Base-by-base conservation (phyloP, 2,329 filamentous ascomycete species). In the Pleomassaria siparia region DNA sequence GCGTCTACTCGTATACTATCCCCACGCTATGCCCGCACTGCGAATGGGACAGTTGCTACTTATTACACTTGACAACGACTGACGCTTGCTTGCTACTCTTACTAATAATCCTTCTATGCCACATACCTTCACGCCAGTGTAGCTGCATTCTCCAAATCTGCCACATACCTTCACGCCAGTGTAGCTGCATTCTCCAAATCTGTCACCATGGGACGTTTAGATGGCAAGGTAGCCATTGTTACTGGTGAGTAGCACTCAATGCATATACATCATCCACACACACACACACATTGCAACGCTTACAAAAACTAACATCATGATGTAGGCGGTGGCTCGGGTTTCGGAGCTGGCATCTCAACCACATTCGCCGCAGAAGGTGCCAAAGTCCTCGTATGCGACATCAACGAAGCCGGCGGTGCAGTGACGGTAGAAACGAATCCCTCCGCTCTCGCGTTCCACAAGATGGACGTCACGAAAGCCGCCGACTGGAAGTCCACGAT, bases 361-460 rank as follows among this genome's bases (percentile, higher is more conserved):
- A 80, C 80, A 45, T 86, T 85, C 63, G 74, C 77, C 5, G 63
- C 75, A 20, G 83, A 87, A 67, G 84, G 84, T 30, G 78, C 77
- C 41, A 77, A 77, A 52, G 82, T 87, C 26, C 65, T 87, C 42
- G 79, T 87, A 44, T 80, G 80, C 2, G 84, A 87, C 63, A 74
- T 87, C 49, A 80, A 81, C 24, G 69, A 77, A 13, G 67, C 75
- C 4, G 76, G 77, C 0, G 83, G 82, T 2, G 66, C 73, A 47
- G 73, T 77, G 1, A 80, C 80, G 0, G 71, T 67, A 40, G 57
- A 72, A 37, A 64, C 80, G 3, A 74, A 75, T 18, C 53, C 63
- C 2, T 55, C 56, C 9, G 44, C 55, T 4, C 60, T 72, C 20
- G 50, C 64, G 25, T 70, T 69, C 52, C 53, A 73, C 13, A 67